Evolutionary conservation across 805 yeast species (phyloP).

Genomic region (Candida golubevii): DNA sequence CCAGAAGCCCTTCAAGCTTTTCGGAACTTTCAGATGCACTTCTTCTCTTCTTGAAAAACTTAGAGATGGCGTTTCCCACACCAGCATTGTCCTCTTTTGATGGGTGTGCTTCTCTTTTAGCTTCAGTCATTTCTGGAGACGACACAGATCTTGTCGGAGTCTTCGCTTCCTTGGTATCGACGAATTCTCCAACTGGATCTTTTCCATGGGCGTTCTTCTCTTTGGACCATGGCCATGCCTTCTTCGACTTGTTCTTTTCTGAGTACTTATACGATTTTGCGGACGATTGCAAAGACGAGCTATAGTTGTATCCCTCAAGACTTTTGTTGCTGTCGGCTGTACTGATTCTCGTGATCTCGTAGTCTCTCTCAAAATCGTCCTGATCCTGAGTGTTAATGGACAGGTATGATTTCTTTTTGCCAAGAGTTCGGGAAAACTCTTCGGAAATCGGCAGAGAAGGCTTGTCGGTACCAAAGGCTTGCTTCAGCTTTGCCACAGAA

Average conservation of each 20-base stretch:
- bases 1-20: constrained; percentile 1
- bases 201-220: constrained; percentile 12
- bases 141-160: constrained; percentile 33
- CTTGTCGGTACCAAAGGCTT: too few species aligned
- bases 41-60: constrained; percentile 35
- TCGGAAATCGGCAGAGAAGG: too few species aligned
- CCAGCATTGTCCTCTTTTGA: constrained; percentile 16
- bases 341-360: too few species aligned
- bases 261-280: neutral
- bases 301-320: too few species aligned
- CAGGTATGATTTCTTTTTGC: too few species aligned
- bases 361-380: too few species aligned
- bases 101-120: constrained; percentile 4
- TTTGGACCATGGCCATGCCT: constrained; percentile 41
- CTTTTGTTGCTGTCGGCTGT: too few species aligned
- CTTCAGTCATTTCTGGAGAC: constrained; percentile 28
- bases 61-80: constrained; percentile 38
- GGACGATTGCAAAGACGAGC: too few species aligned
- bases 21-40: constrained; percentile 17
- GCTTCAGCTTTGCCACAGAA: too few species aligned
- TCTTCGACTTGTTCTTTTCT: constrained; percentile 27
- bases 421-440: too few species aligned
- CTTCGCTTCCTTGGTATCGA: too few species aligned
- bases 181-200: neutral
- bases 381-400: too few species aligned